Base-by-base conservation (phyloP, 1,139 yeast species). In the Hansenula sp. region DNA sequence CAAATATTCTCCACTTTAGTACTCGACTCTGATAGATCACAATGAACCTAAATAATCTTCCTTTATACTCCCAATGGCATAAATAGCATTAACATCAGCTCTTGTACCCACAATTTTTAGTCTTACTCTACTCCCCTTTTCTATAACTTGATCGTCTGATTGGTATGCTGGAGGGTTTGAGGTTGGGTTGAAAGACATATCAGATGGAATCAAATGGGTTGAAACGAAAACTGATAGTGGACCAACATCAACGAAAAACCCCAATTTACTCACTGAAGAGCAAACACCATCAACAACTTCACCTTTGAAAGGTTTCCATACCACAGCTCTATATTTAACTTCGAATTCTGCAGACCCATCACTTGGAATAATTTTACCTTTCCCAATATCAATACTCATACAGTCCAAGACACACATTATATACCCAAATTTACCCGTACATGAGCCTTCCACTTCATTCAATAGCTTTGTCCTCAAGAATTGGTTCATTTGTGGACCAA, bases 161-260 rank as follows among this genome's bases (percentile, higher is more conserved):
- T 87, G 94, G 63, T 90, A 94, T n/a, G 98, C 96, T 9, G 99
- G 99, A 13, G 99, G 99, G 58, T 93, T 91, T 21, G 97, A 94
- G 16, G 95, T 85, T 4, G 99, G 96, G 59, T 91, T 93, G 65
- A 85, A 93, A 48, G 83, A 78, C 91, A 94, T 85, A 63, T 91
- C 97, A 32, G 90, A 81, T 11, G 99, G 98, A 59, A 93, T 90
- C 64, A 91, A 76, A 69, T 91, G 98, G 32, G 95, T 90, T 40
- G 96, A 87, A 24, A 93, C 95, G 67, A 93, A 94, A 38, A 93
- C 97, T 29, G 93, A 83, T 61, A 93, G 73, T 10, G 99, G 99
- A 0, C 99, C 99, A 27, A 93, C 99, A 63, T 93, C 98, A 34
- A 96, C 98, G 63, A 93, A 93, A 57, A 93, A 90, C 13, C 99